Evolutionary conservation across 1,284 basidiomycete species (phyloP).

Genomic region (Cutaneotrichosporon curvatum): DNA sequence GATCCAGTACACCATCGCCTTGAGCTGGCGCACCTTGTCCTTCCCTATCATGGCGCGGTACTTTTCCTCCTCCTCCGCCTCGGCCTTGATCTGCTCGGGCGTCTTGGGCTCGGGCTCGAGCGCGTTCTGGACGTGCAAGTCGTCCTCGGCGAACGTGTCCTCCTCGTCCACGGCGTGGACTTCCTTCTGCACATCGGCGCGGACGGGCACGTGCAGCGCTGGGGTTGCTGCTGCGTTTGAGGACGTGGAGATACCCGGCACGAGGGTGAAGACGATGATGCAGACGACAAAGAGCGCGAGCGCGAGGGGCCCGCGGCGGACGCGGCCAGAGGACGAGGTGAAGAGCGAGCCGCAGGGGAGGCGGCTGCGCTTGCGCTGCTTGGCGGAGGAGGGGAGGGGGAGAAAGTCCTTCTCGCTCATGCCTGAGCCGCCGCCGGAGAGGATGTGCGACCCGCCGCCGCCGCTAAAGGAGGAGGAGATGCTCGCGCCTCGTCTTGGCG

Average conservation of each 20-base stretch:
- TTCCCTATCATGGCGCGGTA: constrained; percentile 10
- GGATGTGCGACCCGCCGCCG: no score
- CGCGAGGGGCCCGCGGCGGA: no score
- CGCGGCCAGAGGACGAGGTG: not conserved
- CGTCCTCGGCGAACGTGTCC: constrained; percentile 39
- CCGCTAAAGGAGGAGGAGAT: no score
- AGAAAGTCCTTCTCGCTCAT: not conserved
- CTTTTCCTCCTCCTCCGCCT: constrained; percentile 7
- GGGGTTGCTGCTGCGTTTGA: not conserved
- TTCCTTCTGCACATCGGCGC: constrained; percentile 6
- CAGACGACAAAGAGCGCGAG: no score
- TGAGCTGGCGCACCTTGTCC: constrained; percentile 17
- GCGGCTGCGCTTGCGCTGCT: not conserved
- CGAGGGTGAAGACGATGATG: no score
- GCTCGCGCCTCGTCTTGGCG: no score
- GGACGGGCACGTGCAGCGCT: not conserved
- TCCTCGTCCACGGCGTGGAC: constrained; percentile 22
- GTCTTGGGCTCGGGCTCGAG: constrained; percentile 27
- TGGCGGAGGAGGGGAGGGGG: not conserved
- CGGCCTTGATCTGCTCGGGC: constrained; percentile 20
- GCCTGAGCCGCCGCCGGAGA: no score
- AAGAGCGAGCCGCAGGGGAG: not conserved
- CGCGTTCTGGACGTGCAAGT: constrained; percentile 18
- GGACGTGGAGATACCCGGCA: no score
- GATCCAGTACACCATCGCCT: constrained; percentile 37